These are phyloP conservation scores for Arthrobotrys sphaeroides DNA, from an alignment of 2,329 filamentous ascomycete genomes.

Conservation along the genomic window DNA sequence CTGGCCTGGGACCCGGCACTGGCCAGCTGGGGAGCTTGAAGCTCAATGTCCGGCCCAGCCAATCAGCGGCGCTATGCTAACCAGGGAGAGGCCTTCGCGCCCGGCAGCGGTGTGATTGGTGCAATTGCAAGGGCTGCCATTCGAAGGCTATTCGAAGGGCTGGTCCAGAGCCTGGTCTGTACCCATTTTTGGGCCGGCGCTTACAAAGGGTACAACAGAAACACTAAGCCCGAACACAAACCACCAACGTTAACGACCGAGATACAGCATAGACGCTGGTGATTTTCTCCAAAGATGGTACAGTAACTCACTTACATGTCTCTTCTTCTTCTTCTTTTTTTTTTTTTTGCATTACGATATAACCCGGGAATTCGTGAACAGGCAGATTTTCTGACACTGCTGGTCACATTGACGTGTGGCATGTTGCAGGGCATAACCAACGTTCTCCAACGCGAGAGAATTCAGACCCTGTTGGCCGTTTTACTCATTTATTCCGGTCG, in stretches of 20 bases:
- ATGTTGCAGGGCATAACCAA: background rate
- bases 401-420: slow-evolving; percentile 25
- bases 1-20: slow-evolving; percentile 6
- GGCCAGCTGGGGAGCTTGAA: slow-evolving; percentile 35
- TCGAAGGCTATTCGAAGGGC: background rate
- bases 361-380: background rate
- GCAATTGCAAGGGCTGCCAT: too few species aligned
- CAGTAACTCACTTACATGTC: background rate
- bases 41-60: slow-evolving; percentile 5
- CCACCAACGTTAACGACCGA: too few species aligned
- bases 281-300: too few species aligned
- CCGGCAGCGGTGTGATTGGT: slow-evolving; percentile 38
- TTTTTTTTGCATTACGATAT: background rate
- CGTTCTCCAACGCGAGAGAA: slow-evolving; percentile 5
- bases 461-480: background rate
- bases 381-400: slow-evolving; percentile 9
- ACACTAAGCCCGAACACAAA: slow-evolving; percentile 4
- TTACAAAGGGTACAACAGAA: slow-evolving; percentile 35
- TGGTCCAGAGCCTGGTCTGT: slow-evolving; percentile 3
- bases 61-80: slow-evolving; percentile 24
- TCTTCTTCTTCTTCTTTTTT: background rate
- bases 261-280: background rate
- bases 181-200: slow-evolving; percentile 49
- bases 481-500: background rate
- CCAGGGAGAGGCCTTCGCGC: slow-evolving; percentile 23